These are phyloP conservation scores for Solioccasus polychromus DNA, from an alignment of 768 basidiomycete genomes.

Conservation along the genomic window DNA sequence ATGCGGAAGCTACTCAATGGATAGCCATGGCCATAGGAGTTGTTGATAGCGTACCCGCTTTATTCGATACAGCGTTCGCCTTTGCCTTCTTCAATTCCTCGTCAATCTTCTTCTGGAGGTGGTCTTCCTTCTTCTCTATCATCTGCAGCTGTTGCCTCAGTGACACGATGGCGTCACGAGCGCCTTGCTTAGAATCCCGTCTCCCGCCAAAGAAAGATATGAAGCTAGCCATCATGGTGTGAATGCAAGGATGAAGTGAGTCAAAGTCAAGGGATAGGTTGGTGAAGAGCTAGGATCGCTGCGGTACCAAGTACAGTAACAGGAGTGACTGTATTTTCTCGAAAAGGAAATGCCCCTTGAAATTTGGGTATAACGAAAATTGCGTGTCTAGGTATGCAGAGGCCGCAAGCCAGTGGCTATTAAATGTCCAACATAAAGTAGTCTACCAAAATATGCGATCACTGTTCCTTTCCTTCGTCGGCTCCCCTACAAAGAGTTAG, in stretches of 20 bases:
- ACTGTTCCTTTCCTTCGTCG: conserved; percentile 25
- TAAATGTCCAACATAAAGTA: conserved; percentile 22
- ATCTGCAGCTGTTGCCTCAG: conserved; percentile 92
- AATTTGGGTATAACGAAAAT: conserved; percentile 31
- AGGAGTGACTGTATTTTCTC: conserved; percentile 14
- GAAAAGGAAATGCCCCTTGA: conserved; percentile 28
- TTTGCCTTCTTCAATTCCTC: conserved; percentile 91
- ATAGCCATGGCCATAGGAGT: background rate
- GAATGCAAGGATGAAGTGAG: conserved; percentile 1
- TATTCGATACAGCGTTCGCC: conserved; percentile 91
- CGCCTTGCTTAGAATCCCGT: conserved; percentile 77
- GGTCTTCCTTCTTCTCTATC: conserved; percentile 99
- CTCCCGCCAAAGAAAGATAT: conserved; percentile 90
- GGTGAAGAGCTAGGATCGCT: conserved; percentile 1
- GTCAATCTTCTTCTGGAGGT: conserved; percentile 93
- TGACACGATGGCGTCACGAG: conserved; percentile 90
- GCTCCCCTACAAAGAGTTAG: conserved; percentile 18
- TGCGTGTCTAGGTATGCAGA: conserved; percentile 27
- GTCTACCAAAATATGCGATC: conserved; percentile 22
- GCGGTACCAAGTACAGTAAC: conserved; percentile 19
- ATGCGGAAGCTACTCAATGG: conserved; percentile 11
- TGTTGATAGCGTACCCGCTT: conserved; percentile 61
- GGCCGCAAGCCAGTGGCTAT: conserved; percentile 17
- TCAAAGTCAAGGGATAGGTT: conserved; percentile 6
- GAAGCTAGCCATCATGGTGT: conserved; percentile 67